Evolutionary conservation across 805 yeast species (phyloP).

Genomic region (Nakazawaea populi): DNA sequence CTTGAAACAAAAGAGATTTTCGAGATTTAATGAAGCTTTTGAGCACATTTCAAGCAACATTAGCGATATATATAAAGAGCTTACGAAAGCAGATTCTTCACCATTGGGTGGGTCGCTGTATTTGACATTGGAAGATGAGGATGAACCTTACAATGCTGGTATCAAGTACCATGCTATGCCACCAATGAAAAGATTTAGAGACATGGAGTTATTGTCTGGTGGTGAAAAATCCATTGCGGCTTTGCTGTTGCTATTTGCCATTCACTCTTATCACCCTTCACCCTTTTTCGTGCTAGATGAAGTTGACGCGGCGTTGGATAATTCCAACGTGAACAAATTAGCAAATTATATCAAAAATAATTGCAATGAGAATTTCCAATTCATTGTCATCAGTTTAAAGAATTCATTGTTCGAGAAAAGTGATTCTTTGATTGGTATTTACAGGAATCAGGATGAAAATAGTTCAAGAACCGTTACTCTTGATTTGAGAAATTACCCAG

Average conservation of each 20-base stretch:
- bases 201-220: conserved; percentile 89
- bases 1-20: conserved; percentile 54
- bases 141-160: conserved; percentile 82
- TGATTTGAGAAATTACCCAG: conserved; percentile 61
- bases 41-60: conserved; percentile 68
- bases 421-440: conserved; percentile 89
- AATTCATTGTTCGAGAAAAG: conserved; percentile 82
- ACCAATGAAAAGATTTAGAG: conserved; percentile 88
- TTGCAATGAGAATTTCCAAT: conserved; percentile 77
- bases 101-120: conserved; percentile 94
- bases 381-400: conserved; percentile 89
- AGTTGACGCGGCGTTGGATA: conserved; percentile 96
- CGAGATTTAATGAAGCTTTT: conserved; percentile 65
- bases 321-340: conserved; percentile 76
- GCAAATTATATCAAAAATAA: conserved; percentile 79
- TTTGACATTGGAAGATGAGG: conserved; percentile 79
- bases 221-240: conserved; percentile 98
- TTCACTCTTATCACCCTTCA: conserved; percentile 86
- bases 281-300: conserved; percentile 96
- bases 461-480: conserved; percentile 69
- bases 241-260: conserved; percentile 82
- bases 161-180: conserved; percentile 93
- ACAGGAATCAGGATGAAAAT: conserved; percentile 70
- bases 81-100: conserved; percentile 65
- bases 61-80: conserved; percentile 76